These are phyloP conservation scores for Solidago caesia DNA, from an alignment of 129 eudicot species.

Conservation along the genomic window DNA sequence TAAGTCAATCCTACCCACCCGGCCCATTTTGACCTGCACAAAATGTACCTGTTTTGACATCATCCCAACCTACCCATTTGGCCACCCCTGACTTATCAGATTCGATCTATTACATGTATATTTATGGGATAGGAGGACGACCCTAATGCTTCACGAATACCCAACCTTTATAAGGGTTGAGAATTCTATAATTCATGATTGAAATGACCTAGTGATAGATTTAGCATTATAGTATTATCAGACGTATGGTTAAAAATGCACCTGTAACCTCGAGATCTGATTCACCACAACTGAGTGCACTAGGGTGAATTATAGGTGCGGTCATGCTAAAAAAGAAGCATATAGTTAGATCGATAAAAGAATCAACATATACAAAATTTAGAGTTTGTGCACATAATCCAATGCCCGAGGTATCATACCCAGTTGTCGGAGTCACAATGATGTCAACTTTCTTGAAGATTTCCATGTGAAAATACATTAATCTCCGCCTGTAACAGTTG, in stretches of 20 bases:
- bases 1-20: not conserved
- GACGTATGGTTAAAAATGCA: not conserved
- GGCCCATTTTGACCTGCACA: too few relatives aligned
- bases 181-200: not conserved
- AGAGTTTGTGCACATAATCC: not conserved
- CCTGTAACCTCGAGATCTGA: not conserved
- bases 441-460: not conserved
- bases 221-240: not conserved
- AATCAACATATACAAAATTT: not conserved
- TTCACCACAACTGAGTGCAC: not conserved
- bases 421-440: not conserved
- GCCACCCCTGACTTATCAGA: not conserved
- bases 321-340: not conserved
- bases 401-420: not conserved
- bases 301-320: not conserved
- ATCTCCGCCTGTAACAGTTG: not conserved
- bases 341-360: not conserved
- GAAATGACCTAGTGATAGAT: not conserved
- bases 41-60: not conserved
- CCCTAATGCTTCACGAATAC: too few relatives aligned
- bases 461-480: not conserved
- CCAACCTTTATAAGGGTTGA: not conserved
- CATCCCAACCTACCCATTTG: not conserved
- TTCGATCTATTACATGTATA: not conserved
- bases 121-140: not conserved